Conservation (phyloP, 345 rosid genomes). For the Eucalyptus sideroxylon region DNA sequence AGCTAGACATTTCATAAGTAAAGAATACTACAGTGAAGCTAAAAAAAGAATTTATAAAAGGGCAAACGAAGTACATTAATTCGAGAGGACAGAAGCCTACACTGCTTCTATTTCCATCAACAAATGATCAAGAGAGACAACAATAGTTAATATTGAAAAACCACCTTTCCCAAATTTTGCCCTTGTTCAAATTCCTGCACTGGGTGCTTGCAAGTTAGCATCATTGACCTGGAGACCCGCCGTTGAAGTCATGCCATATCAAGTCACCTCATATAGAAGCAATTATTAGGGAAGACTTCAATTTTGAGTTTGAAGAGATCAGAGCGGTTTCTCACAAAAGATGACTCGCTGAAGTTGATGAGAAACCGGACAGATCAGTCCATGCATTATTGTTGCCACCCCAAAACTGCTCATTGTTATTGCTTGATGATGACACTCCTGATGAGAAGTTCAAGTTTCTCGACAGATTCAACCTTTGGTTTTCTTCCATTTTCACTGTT, state of each 20-base stretch:
- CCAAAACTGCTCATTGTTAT: slow-evolving; percentile 12
- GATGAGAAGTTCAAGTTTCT: slow-evolving; percentile 26
- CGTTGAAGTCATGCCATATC: neutral
- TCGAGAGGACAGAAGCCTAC: neutral
- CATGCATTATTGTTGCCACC: slow-evolving; percentile 24
- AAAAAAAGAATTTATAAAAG: neutral
- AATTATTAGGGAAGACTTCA: neutral
- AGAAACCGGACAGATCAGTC: slow-evolving; percentile 37
- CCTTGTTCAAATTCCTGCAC: neutral
- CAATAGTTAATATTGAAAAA: neutral
- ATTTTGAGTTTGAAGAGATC: neutral
- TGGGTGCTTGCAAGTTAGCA: neutral
- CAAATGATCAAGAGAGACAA: neutral
- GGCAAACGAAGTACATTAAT: neutral
- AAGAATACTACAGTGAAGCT: neutral
- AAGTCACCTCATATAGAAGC: neutral
- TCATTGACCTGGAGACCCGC: neutral
- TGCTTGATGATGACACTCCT: neutral
- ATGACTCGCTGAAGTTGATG: slow-evolving; percentile 28
- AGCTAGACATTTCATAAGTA: neutral
- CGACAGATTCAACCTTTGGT: slow-evolving; percentile 23
- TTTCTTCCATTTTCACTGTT: slow-evolving; percentile 29
- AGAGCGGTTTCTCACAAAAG: slow-evolving; percentile 9
- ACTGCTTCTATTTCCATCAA: neutral
- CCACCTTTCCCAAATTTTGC: neutral